These are phyloP conservation scores for Rhynchosporium secalis DNA, from an alignment of 2,329 filamentous ascomycete species.

Conservation along the genomic window DNA sequence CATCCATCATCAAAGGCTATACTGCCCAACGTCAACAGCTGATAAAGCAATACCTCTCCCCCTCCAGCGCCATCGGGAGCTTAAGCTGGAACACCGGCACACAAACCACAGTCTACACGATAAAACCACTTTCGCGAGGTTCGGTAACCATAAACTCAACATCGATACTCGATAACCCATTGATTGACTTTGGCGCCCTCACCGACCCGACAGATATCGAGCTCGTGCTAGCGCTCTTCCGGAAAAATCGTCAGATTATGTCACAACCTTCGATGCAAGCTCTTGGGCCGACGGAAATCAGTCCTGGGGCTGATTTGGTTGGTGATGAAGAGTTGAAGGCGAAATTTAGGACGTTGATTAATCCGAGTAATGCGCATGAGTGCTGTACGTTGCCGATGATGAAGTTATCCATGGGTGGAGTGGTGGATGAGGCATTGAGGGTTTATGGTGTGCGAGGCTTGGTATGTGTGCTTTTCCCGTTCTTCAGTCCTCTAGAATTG, in stretches of 20 bases:
- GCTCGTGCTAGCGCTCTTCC: conserved; percentile 26
- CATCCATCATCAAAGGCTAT: conserved; percentile 23
- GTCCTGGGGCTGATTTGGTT: conserved; percentile 59
- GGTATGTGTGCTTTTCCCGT: neutral
- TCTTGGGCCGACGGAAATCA: conserved; percentile 39
- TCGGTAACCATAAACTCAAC: conserved; percentile 37
- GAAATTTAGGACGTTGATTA: conserved; percentile 63
- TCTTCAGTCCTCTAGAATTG: too few relatives aligned
- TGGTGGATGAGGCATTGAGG: conserved; percentile 39
- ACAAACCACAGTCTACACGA: conserved; percentile 20
- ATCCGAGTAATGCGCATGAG: conserved; percentile 52
- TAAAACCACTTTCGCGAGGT: conserved; percentile 41
- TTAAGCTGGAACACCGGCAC: conserved; percentile 25
- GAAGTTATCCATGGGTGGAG: conserved; percentile 34
- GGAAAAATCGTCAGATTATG: conserved; percentile 31
- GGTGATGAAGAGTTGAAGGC: conserved; percentile 74
- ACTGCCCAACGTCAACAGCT: conserved; percentile 28
- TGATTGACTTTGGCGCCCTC: conserved; percentile 41
- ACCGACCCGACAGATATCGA: conserved; percentile 43
- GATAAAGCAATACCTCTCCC: conserved; percentile 24
- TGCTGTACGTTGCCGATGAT: conserved; percentile 28
- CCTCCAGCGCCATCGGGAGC: conserved; percentile 9
- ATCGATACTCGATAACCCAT: conserved; percentile 33
- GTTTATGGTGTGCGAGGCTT: conserved; percentile 42
- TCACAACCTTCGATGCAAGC: conserved; percentile 38